A percentile compares a stretch with the other conserved stretches of the same genome.
Evolutionary conservation across 352 stramenopile species (phyloP).

Genomic region (Elongisporangium anandrum): DNA sequence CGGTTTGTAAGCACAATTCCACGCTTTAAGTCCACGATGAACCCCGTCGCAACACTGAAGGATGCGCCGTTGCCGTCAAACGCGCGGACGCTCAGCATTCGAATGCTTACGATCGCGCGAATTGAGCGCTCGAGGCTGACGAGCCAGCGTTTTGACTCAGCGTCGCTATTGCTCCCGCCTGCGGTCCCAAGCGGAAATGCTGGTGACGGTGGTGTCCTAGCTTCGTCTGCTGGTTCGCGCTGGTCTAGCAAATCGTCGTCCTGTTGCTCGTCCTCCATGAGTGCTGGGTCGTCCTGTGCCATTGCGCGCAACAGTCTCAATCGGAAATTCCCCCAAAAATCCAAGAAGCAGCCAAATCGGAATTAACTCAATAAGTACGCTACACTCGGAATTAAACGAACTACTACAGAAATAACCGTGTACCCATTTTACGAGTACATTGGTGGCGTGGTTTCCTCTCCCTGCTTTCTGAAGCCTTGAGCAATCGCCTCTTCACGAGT

Average conservation of each 20-base stretch:
- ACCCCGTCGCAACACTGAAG: slow-evolving; percentile 88
- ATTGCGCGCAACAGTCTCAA: slow-evolving; percentile 1
- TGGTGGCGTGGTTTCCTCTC: slow-evolving; percentile 63
- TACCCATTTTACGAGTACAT: slow-evolving; percentile 14
- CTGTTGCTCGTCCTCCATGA: slow-evolving; percentile 6
- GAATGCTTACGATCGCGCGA: slow-evolving; percentile 84
- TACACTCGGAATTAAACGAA: not conserved
- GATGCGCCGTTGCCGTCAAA: slow-evolving; percentile 86
- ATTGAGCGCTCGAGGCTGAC: slow-evolving; percentile 64
- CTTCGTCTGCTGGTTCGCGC: not conserved
- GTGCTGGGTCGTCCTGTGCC: slow-evolving; percentile 11
- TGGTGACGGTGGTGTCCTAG: not conserved
- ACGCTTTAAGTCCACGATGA: slow-evolving; percentile 86
- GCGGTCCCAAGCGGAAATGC: not conserved
- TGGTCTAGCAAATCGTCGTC: slow-evolving; percentile 1
- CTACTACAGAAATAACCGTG: not conserved
- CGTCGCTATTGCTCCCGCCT: slow-evolving; percentile 8
- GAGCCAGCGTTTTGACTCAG: slow-evolving; percentile 72
- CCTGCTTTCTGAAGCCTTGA: slow-evolving; percentile 49
- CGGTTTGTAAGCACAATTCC: slow-evolving; percentile 91
- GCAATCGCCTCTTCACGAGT: slow-evolving; percentile 53
- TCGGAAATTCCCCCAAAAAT: not conserved
- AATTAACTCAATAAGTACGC: not conserved
- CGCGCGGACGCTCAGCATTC: slow-evolving; percentile 76
- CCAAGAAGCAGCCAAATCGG: not conserved